phyloP scores from a whole-genome alignment of 495 filamentous ascomycete species.

The Pyrenopolyporus hunteri region DNA sequence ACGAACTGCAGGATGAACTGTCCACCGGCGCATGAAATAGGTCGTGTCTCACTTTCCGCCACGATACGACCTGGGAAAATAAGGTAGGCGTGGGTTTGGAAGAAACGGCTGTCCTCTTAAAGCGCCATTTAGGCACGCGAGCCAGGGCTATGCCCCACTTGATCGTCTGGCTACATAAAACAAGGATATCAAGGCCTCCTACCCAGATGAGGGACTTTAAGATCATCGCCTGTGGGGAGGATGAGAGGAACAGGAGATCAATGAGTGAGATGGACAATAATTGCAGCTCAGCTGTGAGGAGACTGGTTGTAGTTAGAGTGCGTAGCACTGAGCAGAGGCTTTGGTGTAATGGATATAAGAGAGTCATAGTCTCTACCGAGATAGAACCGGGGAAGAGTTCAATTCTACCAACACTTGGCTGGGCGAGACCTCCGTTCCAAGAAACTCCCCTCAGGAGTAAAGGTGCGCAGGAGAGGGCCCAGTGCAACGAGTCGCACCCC shows the following conservation, averaged over 20 bases:
- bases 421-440: background rate
- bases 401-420: background rate
- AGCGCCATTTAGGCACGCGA: conserved; percentile 89
- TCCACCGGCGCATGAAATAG: conserved; percentile 38
- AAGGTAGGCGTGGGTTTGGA: conserved; percentile 34
- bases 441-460: conserved; percentile 46
- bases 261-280: conserved; percentile 82
- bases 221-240: conserved; percentile 84
- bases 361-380: conserved; percentile 64
- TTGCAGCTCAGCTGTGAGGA: conserved; percentile 85
- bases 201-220: conserved; percentile 85
- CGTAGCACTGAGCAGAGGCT: conserved; percentile 74
- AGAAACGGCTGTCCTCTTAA: conserved; percentile 58
- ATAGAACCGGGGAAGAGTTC: conserved; percentile 32
- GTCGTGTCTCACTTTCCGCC: conserved; percentile 42
- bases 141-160: conserved; percentile 85
- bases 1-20: conserved; percentile 43
- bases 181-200: conserved; percentile 77
- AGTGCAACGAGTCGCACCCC: conserved; percentile 67
- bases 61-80: conserved; percentile 40
- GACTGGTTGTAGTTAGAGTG: conserved; percentile 83
- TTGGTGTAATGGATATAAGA: conserved; percentile 87
- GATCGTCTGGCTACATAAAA: conserved; percentile 76
- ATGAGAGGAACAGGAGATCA: conserved; percentile 77
- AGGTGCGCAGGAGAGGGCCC: conserved; percentile 71